A percentile compares a stretch with the other conserved stretches of the same genome.
Conservation (phyloP, 768 basidiomycete genomes). For the Asterophora parasitica region DNA sequence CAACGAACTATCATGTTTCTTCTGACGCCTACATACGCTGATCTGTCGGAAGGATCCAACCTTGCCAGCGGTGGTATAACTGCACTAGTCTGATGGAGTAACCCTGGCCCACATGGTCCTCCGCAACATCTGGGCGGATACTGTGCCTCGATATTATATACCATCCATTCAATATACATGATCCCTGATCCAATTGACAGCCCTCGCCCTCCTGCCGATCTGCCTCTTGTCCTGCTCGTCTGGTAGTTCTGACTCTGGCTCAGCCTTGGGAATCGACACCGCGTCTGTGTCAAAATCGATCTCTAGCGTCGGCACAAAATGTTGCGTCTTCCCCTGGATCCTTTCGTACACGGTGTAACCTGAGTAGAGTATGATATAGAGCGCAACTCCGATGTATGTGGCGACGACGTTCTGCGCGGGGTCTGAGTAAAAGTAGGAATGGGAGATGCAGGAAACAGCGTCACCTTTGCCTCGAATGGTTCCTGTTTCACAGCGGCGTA, state of each 20-base stretch:
- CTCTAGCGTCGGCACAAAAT: constrained; percentile 37
- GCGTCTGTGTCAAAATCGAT: constrained; percentile 53
- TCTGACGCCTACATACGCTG: too few species aligned
- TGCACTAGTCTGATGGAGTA: neutral
- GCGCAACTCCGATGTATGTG: constrained; percentile 47
- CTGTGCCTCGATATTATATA: neutral
- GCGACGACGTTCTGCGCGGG: constrained; percentile 46
- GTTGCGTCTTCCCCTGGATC: constrained; percentile 21
- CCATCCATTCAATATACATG: constrained; percentile 4
- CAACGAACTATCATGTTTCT: too few species aligned
- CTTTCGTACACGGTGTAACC: constrained; percentile 40
- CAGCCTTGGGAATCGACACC: constrained; percentile 42
- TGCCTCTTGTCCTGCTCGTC: neutral
- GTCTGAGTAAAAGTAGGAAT: neutral
- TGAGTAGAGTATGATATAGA: constrained; percentile 41
- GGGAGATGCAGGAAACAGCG: constrained; percentile 1
- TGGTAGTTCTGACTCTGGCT: constrained; percentile 29
- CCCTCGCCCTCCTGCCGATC: neutral
- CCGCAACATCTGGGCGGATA: neutral
- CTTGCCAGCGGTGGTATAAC: neutral
- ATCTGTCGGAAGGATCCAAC: neutral
- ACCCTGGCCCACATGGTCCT: neutral
- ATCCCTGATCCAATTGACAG: constrained; percentile 4
- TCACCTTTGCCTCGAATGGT: constrained; percentile 42
- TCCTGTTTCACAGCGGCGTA: constrained; percentile 42